Evolutionary conservation across 2,329 filamentous ascomycete species (phyloP).

Genomic region (Cladosporium oxysporum): DNA sequence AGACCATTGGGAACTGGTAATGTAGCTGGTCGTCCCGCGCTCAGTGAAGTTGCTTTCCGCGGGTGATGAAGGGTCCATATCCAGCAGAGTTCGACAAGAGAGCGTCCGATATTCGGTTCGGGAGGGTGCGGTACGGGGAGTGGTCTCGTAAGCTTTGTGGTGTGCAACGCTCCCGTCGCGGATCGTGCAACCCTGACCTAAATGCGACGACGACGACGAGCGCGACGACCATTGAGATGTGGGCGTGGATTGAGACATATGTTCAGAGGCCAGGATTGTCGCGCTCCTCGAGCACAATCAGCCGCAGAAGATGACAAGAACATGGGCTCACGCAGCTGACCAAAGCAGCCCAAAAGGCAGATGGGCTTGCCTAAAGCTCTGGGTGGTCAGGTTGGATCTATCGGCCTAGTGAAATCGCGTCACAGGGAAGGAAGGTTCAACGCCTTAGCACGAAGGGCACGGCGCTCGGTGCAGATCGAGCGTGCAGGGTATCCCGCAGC

Average conservation of each 20-base stretch:
- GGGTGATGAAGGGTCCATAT: slow-evolving; percentile 19
- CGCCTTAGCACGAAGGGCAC: slow-evolving; percentile 17
- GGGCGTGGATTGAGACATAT: slow-evolving; percentile 12
- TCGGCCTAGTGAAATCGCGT: slow-evolving; percentile 9
- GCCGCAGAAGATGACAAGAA: slow-evolving; percentile 4
- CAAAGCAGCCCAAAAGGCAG: slow-evolving; percentile 9
- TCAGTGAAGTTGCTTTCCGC: slow-evolving; percentile 18
- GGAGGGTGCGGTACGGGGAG: slow-evolving; percentile 20
- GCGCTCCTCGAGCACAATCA: slow-evolving; percentile 11
- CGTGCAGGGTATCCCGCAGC: slow-evolving; percentile 10
- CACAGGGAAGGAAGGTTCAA: slow-evolving; percentile 22
- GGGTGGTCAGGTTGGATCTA: slow-evolving; percentile 18
- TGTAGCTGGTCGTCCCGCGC: slow-evolving; percentile 6
- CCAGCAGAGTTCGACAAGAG: slow-evolving; percentile 15
- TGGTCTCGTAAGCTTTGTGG: slow-evolving; percentile 19
- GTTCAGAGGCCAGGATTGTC: background rate
- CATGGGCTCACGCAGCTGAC: slow-evolving; percentile 18
- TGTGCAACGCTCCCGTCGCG: slow-evolving; percentile 19
- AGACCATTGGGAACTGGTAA: slow-evolving; percentile 26
- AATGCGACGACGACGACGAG: slow-evolving; percentile 2
- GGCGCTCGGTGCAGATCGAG: slow-evolving; percentile 16
- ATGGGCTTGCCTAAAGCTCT: slow-evolving; percentile 12
- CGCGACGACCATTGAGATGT: slow-evolving; percentile 13
- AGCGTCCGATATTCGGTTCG: slow-evolving; percentile 15
- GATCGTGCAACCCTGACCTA: slow-evolving; percentile 18